Percentiles rank a stretch among this genome's conserved stretches.
Evolutionary conservation across 2,329 filamentous ascomycete genomes (phyloP).

Genomic region (Fonsecaea pugnacius): DNA sequence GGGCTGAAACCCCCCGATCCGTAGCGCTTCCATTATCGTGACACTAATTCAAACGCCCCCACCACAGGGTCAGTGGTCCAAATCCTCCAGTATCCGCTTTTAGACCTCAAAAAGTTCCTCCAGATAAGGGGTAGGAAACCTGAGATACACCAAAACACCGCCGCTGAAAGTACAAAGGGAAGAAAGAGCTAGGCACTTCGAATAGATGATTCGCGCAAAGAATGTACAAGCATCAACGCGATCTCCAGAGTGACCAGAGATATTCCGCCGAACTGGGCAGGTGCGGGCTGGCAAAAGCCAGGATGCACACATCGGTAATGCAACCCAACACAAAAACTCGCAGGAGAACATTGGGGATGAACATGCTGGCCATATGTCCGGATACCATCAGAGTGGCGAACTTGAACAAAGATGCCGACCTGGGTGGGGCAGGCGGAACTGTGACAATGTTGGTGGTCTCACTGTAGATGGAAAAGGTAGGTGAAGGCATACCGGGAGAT

Average conservation of each 20-base stretch:
- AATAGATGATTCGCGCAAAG: not conserved
- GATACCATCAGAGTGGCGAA: constrained; percentile 30
- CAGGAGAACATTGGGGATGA: constrained; percentile 32
- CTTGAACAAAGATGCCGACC: constrained; percentile 26
- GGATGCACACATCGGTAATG: constrained; percentile 33
- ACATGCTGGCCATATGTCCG: constrained; percentile 29
- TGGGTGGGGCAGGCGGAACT: constrained; percentile 30
- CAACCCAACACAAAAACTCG: constrained; percentile 32
- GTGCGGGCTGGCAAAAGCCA: constrained; percentile 33
- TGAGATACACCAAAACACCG: not conserved
- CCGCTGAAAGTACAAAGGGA: constrained; percentile 6
- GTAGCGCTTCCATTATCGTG: not conserved
- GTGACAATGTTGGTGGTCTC: constrained; percentile 29
- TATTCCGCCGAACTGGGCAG: constrained; percentile 30
- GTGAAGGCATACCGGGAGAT: constrained; percentile 27
- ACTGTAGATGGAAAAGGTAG: constrained; percentile 27
- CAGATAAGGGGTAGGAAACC: not conserved
- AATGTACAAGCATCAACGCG: constrained; percentile 3
- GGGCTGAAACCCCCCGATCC: not conserved
- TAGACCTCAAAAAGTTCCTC: not conserved
- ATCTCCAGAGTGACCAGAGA: constrained; percentile 25
- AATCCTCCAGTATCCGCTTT: not conserved
- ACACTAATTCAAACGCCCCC: not conserved
- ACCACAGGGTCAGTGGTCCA: not conserved
- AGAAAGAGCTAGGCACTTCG: not conserved